Conservation (phyloP, 2,329 filamentous ascomycete species). For the Claviceps monticola region DNA sequence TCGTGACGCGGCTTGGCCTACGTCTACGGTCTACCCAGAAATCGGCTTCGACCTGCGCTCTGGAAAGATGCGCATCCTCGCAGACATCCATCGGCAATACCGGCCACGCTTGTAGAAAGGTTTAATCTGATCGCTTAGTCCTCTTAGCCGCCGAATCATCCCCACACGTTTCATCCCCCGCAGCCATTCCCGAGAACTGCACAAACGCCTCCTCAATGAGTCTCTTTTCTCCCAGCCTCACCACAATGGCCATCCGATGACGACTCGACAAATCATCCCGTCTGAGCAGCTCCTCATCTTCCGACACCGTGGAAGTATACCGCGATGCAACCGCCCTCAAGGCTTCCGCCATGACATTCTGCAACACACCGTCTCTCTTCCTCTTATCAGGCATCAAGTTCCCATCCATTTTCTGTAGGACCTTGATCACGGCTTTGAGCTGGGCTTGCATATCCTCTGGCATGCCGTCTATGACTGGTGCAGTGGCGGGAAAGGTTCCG, state of each 20-base stretch:
- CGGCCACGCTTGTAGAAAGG: too few relatives aligned
- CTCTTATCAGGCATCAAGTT: constrained; percentile 33
- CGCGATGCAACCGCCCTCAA: constrained; percentile 25
- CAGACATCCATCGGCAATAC: too few relatives aligned
- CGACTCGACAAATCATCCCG: constrained; percentile 19
- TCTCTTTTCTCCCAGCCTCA: constrained; percentile 60
- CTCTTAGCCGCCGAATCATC: constrained; percentile 17
- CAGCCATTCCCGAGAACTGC: constrained; percentile 14
- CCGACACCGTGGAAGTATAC: constrained; percentile 27
- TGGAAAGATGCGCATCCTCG: too few relatives aligned
- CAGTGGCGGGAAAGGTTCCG: constrained; percentile 27
- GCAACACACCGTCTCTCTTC: constrained; percentile 32
- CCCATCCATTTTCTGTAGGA: constrained; percentile 29
- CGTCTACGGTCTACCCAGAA: too few relatives aligned
- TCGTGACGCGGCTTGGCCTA: too few relatives aligned
- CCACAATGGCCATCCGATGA: constrained; percentile 47
- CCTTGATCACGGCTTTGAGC: constrained; percentile 35
- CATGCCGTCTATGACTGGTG: constrained; percentile 23
- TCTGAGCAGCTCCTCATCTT: constrained; percentile 26
- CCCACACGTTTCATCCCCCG: constrained; percentile 11
- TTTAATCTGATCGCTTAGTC: constrained; percentile 13
- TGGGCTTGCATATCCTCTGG: constrained; percentile 39
- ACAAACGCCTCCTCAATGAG: constrained; percentile 42
- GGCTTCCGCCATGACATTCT: constrained; percentile 24
- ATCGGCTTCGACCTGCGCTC: too few relatives aligned